phyloP scores from a whole-genome alignment of 2,329 filamentous ascomycete species.

The Phialocephala sp. region DNA sequence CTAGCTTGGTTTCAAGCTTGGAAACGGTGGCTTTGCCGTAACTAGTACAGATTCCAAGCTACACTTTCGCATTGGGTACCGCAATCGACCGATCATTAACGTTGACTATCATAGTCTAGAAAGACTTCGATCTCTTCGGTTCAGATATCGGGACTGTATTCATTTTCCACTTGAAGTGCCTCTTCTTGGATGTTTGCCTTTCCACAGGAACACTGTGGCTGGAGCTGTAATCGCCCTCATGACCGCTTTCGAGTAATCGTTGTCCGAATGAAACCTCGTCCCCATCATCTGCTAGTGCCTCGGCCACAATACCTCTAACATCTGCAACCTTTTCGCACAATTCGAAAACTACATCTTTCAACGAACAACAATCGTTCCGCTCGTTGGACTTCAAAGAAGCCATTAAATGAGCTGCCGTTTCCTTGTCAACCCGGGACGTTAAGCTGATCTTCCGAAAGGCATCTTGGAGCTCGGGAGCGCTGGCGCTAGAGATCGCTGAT shows the following conservation, averaged over 20 bases:
- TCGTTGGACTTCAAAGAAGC: neutral
- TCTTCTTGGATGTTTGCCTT: neutral
- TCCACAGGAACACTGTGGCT: neutral
- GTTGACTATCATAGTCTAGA: neutral
- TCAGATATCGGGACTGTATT: neutral
- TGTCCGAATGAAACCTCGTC: neutral
- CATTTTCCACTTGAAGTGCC: neutral
- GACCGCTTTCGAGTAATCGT: neutral
- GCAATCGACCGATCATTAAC: neutral
- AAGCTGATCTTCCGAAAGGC: slow-evolving; percentile 2
- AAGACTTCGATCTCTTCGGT: neutral
- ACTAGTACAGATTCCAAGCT: neutral
- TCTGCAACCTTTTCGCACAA: neutral
- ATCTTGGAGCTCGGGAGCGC: slow-evolving; percentile 8
- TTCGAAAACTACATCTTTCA: neutral
- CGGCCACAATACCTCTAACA: neutral
- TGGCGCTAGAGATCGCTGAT: neutral
- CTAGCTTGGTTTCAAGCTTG: neutral
- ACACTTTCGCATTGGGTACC: neutral
- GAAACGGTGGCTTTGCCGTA: neutral
- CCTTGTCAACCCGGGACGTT: neutral
- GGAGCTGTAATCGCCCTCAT: neutral
- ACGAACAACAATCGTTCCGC: neutral
- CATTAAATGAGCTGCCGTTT: neutral
- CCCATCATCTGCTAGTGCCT: neutral